Evolutionary conservation across 257 asterid species (phyloP), one percentile per base, ranked within the genome.

Genomic region (Fraxinus cuspidata): DNA sequence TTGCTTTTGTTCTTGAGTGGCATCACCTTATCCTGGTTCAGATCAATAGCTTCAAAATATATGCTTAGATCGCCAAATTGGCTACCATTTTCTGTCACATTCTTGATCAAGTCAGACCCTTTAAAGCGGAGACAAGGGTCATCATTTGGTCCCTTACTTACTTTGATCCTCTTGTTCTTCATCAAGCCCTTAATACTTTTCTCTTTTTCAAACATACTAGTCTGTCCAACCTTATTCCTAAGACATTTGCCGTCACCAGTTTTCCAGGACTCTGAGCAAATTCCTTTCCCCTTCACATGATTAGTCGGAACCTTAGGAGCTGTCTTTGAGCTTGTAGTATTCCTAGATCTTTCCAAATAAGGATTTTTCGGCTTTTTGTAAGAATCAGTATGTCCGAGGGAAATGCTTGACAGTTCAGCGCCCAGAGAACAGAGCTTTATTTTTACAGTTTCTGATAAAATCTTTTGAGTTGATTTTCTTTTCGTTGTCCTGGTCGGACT

Each of bases 11-110:
- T 47, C 40, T 72, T 29, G 32, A 67, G 51, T 34, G 71, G 74
- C 77, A 12, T 56, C 42, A 13, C 8, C 47, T 21, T 74, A 11
- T 44, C 84, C 76, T 40, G 81, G 66, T 81, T 77, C 80, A 92
- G 85, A 72, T 79, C 89, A 29, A 88, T 82, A 71, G 82, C 82
- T 77, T 87, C 90, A 3, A 91, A 84, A 71, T 80, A 64, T 77
- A 51, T 86, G 84, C 91, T 86, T 32, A 90, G 75, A 40, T 84
- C 83, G 11, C 80, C 75, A 3, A 86, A 77, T 76, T 9, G 44
- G 15, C 25, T 31, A 31, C 2, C 25, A 29, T 29, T 8, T 29
- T 65, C 75, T 32, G 15, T 18, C 64, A 7, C 18, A 64, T 44
- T 76, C 64, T 60, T 49, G 67, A 23, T 28, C 11, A 69, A 42